Conservation (phyloP, 768 basidiomycete species). For the Mycena latifolia region DNA sequence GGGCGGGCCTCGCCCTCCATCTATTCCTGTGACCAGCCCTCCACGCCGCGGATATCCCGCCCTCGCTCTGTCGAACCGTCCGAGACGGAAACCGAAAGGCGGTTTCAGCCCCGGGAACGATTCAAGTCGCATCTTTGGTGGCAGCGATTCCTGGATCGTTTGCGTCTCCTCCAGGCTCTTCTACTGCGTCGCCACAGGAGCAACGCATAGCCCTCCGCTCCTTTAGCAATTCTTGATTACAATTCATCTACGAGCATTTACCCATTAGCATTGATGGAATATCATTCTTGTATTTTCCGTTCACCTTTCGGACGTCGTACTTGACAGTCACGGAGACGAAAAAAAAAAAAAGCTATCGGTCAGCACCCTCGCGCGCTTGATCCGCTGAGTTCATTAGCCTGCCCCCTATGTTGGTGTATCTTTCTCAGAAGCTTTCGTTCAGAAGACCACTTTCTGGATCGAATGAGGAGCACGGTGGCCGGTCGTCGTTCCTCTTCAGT, state of each 20-base stretch:
- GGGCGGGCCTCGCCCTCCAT: conserved; percentile 26
- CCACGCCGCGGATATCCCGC: conserved; percentile 21
- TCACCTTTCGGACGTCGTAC: no score
- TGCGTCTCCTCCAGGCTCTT: conserved; percentile 1
- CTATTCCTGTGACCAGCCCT: conserved; percentile 31
- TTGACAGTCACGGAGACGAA: no score
- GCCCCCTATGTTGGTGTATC: no score
- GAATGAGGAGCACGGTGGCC: no score
- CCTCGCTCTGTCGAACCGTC: conserved; percentile 12
- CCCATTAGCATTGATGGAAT: no score
- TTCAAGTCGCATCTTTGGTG: conserved; percentile 14
- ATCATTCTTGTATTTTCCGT: no score
- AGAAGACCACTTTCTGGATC: no score
- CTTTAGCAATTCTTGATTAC: not conserved
- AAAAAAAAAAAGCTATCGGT: no score
- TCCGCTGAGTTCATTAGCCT: no score
- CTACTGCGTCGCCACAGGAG: conserved; percentile 11
- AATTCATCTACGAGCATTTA: not conserved
- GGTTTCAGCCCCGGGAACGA: conserved; percentile 8
- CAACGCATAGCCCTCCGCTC: not conserved
- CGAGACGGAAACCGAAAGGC: not conserved
- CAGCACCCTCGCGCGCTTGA: no score
- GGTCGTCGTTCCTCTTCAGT: no score
- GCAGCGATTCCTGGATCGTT: conserved; percentile 9
- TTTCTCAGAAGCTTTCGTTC: no score